phyloP scores from a whole-genome alignment of 2,329 filamentous ascomycete genomes.

The Monilinia laxa region DNA sequence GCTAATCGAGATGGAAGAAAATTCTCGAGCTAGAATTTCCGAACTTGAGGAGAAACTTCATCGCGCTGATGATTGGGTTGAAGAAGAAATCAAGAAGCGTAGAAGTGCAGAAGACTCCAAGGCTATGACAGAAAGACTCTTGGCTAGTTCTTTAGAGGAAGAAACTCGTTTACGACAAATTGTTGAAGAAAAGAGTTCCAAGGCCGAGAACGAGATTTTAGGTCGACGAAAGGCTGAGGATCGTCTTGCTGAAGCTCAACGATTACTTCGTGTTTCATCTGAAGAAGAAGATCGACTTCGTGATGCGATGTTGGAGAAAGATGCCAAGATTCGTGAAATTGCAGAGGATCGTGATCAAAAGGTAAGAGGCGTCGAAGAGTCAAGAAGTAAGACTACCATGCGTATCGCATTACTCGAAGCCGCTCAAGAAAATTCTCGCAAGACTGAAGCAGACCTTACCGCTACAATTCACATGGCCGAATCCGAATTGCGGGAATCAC shows the following conservation, averaged over 20 bases:
- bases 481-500: conserved; percentile 53
- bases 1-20: conserved; percentile 44
- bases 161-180: conserved; percentile 64
- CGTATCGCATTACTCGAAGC: conserved; percentile 67
- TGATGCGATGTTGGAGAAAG: conserved; percentile 65
- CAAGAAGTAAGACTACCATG: conserved; percentile 55
- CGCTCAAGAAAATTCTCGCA: conserved; percentile 58
- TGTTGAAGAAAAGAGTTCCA: conserved; percentile 57
- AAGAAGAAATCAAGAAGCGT: conserved; percentile 61
- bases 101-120: conserved; percentile 71
- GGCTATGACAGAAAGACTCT: conserved; percentile 45
- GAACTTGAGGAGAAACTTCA: conserved; percentile 70
- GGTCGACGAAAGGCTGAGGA: conserved; percentile 69
- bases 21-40: conserved; percentile 44
- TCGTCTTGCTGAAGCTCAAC: conserved; percentile 68
- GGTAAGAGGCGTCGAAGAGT: conserved; percentile 59
- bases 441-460: conserved; percentile 55
- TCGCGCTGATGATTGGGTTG: conserved; percentile 60
- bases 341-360: conserved; percentile 69
- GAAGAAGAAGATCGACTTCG: conserved; percentile 70
- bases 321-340: conserved; percentile 64
- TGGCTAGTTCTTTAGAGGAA: conserved; percentile 66
- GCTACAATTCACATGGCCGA: conserved; percentile 56
- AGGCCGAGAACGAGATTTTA: conserved; percentile 63
- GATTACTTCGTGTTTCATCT: conserved; percentile 65